phyloP scores from a whole-genome alignment of 1,284 basidiomycete species.

The Microbotryum silenes-acaulis region DNA sequence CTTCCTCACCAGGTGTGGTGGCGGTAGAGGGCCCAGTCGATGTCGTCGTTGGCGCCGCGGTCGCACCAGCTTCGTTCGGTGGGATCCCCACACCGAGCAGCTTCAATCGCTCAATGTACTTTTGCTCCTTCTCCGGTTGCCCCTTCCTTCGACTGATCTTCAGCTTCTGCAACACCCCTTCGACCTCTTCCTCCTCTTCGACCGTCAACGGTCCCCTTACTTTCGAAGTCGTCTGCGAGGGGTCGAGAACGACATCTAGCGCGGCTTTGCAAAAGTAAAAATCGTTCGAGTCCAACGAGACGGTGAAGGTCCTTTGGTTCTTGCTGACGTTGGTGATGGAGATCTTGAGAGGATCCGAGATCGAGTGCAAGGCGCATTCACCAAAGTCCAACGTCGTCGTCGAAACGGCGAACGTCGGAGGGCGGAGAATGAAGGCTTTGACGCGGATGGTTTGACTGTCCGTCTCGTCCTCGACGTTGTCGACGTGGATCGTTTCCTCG shows the following conservation, averaged over 20 bases:
- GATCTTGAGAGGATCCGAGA: constrained; percentile 42
- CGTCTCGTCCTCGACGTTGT: constrained; percentile 46
- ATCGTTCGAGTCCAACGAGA: constrained; percentile 38
- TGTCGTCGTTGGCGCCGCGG: background rate
- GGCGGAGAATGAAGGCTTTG: constrained; percentile 46
- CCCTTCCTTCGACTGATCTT: constrained; percentile 48
- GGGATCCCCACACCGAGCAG: constrained; percentile 43
- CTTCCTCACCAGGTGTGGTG: background rate
- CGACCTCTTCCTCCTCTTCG: constrained; percentile 48
- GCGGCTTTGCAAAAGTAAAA: constrained; percentile 1
- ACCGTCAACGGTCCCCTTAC: constrained; percentile 42
- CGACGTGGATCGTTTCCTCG: constrained; percentile 46
- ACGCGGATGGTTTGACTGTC: constrained; percentile 46
- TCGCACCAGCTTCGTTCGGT: constrained; percentile 5
- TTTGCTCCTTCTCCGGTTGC: constrained; percentile 47
- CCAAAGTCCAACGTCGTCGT: constrained; percentile 46
- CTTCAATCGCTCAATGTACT: constrained; percentile 45
- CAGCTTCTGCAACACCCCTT: constrained; percentile 47
- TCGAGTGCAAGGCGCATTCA: constrained; percentile 44
- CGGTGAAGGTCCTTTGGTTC: constrained; percentile 44
- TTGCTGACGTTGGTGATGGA: constrained; percentile 44
- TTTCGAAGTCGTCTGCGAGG: constrained; percentile 38
- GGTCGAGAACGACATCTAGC: constrained; percentile 16
- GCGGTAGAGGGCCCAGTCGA: background rate
- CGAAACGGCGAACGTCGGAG: constrained; percentile 44